phyloP scores from a whole-genome alignment of 208 protist genomes.

The Naegleria lovaniensis region DNA sequence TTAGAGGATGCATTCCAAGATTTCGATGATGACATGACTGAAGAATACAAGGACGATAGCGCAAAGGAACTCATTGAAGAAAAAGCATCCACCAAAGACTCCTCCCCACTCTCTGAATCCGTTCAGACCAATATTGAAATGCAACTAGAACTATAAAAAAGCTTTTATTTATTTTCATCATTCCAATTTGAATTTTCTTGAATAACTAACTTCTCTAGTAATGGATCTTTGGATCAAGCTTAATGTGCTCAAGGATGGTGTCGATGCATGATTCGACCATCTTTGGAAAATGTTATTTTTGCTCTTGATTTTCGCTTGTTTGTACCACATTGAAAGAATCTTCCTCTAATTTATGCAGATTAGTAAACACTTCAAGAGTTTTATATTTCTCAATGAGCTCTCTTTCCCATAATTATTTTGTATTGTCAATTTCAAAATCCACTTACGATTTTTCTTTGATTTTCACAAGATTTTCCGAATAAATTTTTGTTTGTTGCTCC shows the following conservation, averaged over 20 bases:
- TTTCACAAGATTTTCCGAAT: background rate
- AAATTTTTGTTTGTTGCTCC: background rate
- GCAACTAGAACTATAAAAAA: no score
- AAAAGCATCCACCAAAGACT: background rate
- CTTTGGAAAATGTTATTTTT: no score
- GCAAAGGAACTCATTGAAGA: no score
- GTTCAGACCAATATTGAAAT: background rate
- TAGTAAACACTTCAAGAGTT: background rate
- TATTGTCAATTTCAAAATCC: background rate
- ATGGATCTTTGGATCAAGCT: no score
- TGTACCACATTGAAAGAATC: no score
- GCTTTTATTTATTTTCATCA: no score
- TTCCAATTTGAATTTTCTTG: no score
- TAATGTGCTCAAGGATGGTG: no score
- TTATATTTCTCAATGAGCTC: background rate
- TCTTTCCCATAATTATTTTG: background rate
- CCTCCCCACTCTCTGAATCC: background rate
- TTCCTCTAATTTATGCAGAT: background rate
- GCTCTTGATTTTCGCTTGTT: no score
- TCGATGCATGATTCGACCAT: no score
- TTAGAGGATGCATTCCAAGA: background rate
- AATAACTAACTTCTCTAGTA: no score
- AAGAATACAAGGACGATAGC: background rate
- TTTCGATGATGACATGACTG: conserved; percentile 17
- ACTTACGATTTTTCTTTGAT: background rate